Percentiles rank a stretch among this genome's conserved stretches.
Evolutionary conservation across 2,329 filamentous ascomycete species (phyloP).

Genomic region (Mycogone perniciosa): DNA sequence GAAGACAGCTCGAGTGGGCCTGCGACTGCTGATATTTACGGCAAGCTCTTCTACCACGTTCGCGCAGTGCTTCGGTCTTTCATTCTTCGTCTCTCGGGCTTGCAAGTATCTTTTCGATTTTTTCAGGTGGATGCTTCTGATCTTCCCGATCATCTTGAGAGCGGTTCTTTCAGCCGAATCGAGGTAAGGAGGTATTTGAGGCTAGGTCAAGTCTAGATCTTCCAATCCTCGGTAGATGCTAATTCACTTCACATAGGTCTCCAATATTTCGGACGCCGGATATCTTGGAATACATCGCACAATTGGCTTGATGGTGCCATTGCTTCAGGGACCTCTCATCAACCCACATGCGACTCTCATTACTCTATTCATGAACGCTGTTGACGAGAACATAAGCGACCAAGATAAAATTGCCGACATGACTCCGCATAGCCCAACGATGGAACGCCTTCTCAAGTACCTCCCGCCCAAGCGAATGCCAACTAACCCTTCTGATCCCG

Average conservation of each 20-base stretch:
- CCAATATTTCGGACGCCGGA: background rate
- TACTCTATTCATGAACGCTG: conserved; percentile 2
- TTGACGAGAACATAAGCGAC: background rate
- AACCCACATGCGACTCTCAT: conserved; percentile 7
- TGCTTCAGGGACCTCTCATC: background rate
- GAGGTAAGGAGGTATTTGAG: background rate
- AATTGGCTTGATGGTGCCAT: background rate
- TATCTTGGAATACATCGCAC: background rate
- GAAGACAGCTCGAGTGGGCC: background rate
- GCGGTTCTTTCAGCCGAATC: background rate
- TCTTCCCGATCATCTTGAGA: background rate
- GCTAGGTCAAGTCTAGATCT: background rate
- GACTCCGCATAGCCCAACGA: too few relatives aligned
- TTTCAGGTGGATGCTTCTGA: background rate
- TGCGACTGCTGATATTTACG: conserved; percentile 3
- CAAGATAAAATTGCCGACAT: background rate
- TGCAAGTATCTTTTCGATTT: background rate
- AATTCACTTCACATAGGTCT: background rate
- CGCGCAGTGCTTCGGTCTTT: background rate
- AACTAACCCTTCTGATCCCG: background rate
- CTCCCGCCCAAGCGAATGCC: background rate
- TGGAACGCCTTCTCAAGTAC: background rate
- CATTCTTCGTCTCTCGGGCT: background rate
- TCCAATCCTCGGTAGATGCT: background rate
- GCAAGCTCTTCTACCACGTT: conserved; percentile 3